A percentile compares a stretch with the other conserved stretches of the same genome.
phyloP scores from a whole-genome alignment of 1,284 basidiomycete species.

The Cryptococcus amylolentus region DNA sequence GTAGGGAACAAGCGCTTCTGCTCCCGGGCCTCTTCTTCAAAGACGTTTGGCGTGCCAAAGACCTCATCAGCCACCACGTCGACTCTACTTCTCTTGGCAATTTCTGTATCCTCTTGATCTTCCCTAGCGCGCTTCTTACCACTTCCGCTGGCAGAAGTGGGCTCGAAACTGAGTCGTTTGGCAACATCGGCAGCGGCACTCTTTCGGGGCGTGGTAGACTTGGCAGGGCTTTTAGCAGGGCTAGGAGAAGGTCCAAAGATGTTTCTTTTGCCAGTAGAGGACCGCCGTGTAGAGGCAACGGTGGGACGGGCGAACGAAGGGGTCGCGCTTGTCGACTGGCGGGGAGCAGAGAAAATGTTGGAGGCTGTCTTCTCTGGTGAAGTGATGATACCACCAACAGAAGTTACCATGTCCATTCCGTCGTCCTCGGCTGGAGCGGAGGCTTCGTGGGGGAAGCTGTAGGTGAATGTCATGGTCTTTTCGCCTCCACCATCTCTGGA shows the following conservation, averaged over 20 bases:
- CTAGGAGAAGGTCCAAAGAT: conserved; percentile 41
- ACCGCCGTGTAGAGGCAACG: conserved; percentile 25
- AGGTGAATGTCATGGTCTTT: conserved; percentile 35
- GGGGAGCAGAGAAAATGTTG: too few relatives aligned
- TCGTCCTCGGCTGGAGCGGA: conserved; percentile 6
- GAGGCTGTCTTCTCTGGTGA: not conserved
- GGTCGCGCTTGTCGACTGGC: conserved; percentile 9
- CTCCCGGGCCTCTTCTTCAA: too few relatives aligned
- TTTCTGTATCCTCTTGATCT: conserved; percentile 10
- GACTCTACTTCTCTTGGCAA: conserved; percentile 6
- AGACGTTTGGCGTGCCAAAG: conserved; percentile 9
- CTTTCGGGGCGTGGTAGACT: conserved; percentile 25
- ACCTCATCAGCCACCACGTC: conserved; percentile 7
- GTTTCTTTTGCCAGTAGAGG: conserved; percentile 32
- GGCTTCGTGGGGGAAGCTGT: conserved; percentile 9
- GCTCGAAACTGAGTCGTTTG: conserved; percentile 37
- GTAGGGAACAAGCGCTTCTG: too few relatives aligned
- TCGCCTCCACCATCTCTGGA: conserved; percentile 13
- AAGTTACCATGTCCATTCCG: conserved; percentile 42
- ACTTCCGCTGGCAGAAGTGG: conserved; percentile 16
- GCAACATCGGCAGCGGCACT: conserved; percentile 34
- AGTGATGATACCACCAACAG: conserved; percentile 33
- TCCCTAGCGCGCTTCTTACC: conserved; percentile 22
- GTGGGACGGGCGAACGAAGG: conserved; percentile 44
- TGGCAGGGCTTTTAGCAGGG: conserved; percentile 15